Percentiles rank a stretch among this genome's conserved stretches.
Evolutionary conservation across 1,284 basidiomycete genomes (phyloP).

Genomic region (Ceratobasidium papillatum): DNA sequence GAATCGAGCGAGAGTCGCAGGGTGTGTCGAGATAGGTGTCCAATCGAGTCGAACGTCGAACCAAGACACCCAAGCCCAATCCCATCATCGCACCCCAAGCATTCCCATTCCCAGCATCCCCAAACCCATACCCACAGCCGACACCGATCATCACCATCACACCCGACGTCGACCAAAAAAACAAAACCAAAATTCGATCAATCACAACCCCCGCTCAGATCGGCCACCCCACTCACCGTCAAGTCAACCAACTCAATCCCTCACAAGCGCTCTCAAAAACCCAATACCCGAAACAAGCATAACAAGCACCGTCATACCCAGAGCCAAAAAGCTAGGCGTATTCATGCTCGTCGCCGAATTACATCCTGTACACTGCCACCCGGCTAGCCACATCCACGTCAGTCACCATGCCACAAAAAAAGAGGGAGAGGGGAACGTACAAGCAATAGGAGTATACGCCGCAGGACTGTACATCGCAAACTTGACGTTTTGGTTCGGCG

Average conservation of each 20-base stretch:
- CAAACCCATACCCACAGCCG: too few relatives aligned
- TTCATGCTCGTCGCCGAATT: slow-evolving; percentile 57
- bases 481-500: slow-evolving; percentile 71
- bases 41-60: background rate
- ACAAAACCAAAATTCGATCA: background rate
- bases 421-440: slow-evolving; percentile 59
- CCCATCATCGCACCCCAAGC: background rate
- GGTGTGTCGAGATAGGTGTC: background rate
- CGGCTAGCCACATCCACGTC: slow-evolving; percentile 53
- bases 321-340: slow-evolving; percentile 71
- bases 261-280: slow-evolving; percentile 57
- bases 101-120: too few relatives aligned
- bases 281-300: slow-evolving; percentile 77
- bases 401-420: slow-evolving; percentile 16
- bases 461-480: slow-evolving; percentile 90
- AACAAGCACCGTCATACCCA: slow-evolving; percentile 73
- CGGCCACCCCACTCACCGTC: background rate
- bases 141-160: background rate
- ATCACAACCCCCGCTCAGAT: background rate
- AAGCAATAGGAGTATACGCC: slow-evolving; percentile 73
- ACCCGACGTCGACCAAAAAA: background rate
- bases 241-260: too few relatives aligned
- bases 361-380: slow-evolving; percentile 81
- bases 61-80: background rate
- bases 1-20: background rate